These are phyloP conservation scores for Musa acuminata DNA, from an alignment of 176 grass and related monocot genomes.

Conservation along the genomic window DNA sequence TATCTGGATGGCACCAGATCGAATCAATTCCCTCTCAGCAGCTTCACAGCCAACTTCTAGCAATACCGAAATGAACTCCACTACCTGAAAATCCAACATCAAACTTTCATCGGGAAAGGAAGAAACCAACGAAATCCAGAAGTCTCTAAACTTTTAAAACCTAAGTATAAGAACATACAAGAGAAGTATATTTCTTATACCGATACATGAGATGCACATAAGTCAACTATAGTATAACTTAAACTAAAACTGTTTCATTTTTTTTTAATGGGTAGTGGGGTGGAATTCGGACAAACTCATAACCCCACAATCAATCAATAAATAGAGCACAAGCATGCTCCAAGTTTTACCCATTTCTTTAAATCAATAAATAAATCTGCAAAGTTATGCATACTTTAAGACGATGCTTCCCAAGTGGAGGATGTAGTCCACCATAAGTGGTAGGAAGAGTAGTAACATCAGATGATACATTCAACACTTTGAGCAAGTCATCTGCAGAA, in stretches of 20 bases:
- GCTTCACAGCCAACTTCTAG: slow-evolving; percentile 14
- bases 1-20: slow-evolving; percentile 14
- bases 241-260: background rate
- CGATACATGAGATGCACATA: background rate
- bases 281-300: no score
- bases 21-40: slow-evolving; percentile 12
- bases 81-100: slow-evolving; percentile 11
- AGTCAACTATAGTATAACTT: background rate
- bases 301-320: background rate
- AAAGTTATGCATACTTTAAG: slow-evolving; percentile 19
- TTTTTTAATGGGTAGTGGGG: no score
- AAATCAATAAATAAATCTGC: background rate
- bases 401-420: slow-evolving; percentile 26
- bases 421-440: slow-evolving; percentile 23
- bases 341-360: slow-evolving; percentile 2
- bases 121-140: background rate
- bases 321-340: background rate
- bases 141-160: background rate
- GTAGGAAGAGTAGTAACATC: slow-evolving; percentile 11
- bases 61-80: slow-evolving; percentile 24
- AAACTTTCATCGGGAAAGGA: background rate
- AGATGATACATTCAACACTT: slow-evolving; percentile 23
- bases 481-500: slow-evolving; percentile 20
- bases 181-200: background rate
- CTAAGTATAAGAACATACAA: background rate